Conservation (phyloP, 495 filamentous ascomycete species). For the Podospora conica region DNA sequence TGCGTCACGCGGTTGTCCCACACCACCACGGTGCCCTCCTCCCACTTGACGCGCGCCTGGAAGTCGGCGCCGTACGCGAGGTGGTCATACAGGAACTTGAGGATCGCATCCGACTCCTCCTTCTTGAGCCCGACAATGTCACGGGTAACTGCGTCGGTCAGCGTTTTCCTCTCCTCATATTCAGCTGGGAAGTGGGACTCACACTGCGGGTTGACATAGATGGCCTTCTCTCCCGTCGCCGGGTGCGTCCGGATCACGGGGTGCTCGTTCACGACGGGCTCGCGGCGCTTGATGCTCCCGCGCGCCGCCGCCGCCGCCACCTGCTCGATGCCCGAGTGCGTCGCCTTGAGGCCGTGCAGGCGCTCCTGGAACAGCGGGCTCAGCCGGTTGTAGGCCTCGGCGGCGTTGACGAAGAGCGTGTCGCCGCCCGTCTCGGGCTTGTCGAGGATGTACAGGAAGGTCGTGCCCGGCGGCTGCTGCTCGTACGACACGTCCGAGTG, state of each 20-base stretch:
- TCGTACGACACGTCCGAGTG: constrained; percentile 82
- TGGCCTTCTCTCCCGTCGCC: constrained; percentile 74
- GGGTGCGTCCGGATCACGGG: constrained; percentile 78
- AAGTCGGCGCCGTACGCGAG: constrained; percentile 77
- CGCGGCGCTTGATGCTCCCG: constrained; percentile 59
- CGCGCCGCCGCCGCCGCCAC: constrained; percentile 49
- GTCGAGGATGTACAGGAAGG: constrained; percentile 75
- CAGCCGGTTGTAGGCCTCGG: constrained; percentile 71
- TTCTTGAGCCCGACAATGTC: constrained; percentile 69
- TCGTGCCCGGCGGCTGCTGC: constrained; percentile 76
- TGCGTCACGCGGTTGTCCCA: constrained; percentile 83
- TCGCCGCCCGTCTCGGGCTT: constrained; percentile 71
- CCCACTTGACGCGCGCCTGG: constrained; percentile 83
- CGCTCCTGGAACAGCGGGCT: constrained; percentile 63
- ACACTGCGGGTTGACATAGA: constrained; percentile 86
- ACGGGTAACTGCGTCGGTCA: constrained; percentile 52
- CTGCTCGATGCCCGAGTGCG: constrained; percentile 71
- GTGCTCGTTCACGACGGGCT: constrained; percentile 65
- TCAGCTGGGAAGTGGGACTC: constrained; percentile 30
- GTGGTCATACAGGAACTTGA: constrained; percentile 88
- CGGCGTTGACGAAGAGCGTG: constrained; percentile 67
- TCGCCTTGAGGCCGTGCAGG: constrained; percentile 68
- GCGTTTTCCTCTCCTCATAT: background rate
- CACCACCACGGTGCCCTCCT: constrained; percentile 74
- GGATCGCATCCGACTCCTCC: constrained; percentile 69